Evolutionary conservation across 2,329 filamentous ascomycete genomes (phyloP), one percentile per base, ranked within the genome.

Genomic region (Ophiostoma novo-ulmi): DNA sequence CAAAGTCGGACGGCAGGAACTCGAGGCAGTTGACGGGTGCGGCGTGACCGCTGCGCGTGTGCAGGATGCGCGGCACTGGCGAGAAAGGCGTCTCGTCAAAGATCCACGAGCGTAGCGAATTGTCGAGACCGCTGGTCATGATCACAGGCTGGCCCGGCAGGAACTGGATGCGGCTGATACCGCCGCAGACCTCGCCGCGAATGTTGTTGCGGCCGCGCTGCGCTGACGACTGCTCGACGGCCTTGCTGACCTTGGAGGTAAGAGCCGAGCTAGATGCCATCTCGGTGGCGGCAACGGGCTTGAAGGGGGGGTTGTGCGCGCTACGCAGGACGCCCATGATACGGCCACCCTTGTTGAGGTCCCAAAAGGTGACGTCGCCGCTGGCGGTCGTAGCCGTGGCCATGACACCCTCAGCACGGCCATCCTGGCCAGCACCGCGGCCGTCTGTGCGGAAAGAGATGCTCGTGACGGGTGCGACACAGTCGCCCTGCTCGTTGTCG

Each of bases 291-390:
- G 36, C 36, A 3, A 39, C 63, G 6, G 63, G 63, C 63, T 39
- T 39, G 0, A 85, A 85, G 5, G 91, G 90, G 6, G 91, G 90
- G 74, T 93, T 92, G 78, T 99, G 95, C 0, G 94, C 95, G 70
- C 92, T 91, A 75, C 94, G 88, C 48, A 99, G 84, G 14, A 97
- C 87, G 67, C 95, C 94, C 81, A 91, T 92, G 70, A 97, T 89
- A 75, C 92, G 89, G 5, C 93, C 93, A 20, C 93, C 93, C 52
- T 91, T 86, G 78, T 97, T 97, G 71, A 99, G 84, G 78, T 99
- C 95, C 95, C 95, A 99, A 74, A 99, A 90, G 0, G 92, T 97
- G 64, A 99, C 87, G 79, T 99, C 95, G 44, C 95, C 94, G 73
- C 87, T 94, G 4, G 87, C 84, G 36, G 84, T 83, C 31, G 92